phyloP scores from a whole-genome alignment of 83 land plant species.

The Thuja plicata region DNA sequence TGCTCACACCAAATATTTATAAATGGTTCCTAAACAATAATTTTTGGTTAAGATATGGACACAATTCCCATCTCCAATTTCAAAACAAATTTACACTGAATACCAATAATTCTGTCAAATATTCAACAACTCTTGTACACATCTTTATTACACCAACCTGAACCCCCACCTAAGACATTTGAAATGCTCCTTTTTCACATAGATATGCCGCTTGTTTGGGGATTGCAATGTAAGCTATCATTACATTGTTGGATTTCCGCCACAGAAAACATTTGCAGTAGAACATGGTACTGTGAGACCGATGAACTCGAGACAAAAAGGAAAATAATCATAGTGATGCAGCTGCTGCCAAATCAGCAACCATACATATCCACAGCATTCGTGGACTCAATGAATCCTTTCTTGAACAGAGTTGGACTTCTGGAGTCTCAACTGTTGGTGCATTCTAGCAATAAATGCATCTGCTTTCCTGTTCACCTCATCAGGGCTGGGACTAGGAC shows the following conservation, averaged over 20 bases:
- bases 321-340: neutral
- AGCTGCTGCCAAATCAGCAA: neutral
- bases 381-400: neutral
- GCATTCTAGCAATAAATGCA: conserved; percentile 7
- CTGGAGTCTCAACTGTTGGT: neutral
- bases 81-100: conserved; percentile 8
- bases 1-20: conserved; percentile 3
- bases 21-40: neutral
- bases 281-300: neutral
- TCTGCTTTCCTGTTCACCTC: conserved; percentile 13
- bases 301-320: neutral
- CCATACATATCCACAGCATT: neutral
- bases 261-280: neutral
- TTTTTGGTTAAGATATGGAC: neutral
- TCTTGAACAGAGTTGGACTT: neutral
- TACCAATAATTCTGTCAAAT: conserved; percentile 3
- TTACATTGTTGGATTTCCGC: neutral
- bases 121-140: neutral
- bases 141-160: neutral
- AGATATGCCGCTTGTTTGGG: neutral
- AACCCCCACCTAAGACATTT: neutral
- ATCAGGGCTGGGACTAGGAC: conserved; percentile 11
- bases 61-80: neutral
- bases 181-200: neutral
- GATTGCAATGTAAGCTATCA: neutral